phyloP scores from a whole-genome alignment of 495 filamentous ascomycete genomes.

The Talaromyces nanjingensis region DNA sequence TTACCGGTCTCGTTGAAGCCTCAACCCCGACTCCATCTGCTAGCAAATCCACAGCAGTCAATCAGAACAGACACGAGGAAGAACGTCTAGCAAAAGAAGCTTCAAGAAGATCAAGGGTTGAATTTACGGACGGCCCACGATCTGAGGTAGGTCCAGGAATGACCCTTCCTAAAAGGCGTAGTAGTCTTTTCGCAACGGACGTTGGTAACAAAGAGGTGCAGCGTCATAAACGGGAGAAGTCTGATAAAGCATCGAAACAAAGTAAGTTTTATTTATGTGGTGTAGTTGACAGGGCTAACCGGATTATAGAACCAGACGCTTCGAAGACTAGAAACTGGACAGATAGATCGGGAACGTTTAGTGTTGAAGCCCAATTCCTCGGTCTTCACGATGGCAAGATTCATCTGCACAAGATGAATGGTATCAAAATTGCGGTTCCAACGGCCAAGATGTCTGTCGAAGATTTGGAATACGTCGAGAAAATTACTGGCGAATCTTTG shows the following conservation, averaged over 20 bases:
- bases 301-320: constrained; percentile 67
- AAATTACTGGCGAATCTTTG: constrained; percentile 73
- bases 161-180: constrained; percentile 59
- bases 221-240: constrained; percentile 62
- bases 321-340: constrained; percentile 86
- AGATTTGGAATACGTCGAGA: constrained; percentile 92
- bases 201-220: constrained; percentile 57
- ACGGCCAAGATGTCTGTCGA: constrained; percentile 90
- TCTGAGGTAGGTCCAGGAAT: constrained; percentile 74
- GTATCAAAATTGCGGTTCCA: constrained; percentile 96
- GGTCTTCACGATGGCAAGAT: constrained; percentile 89
- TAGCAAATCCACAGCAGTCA: constrained; percentile 57
- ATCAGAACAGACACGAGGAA: constrained; percentile 81
- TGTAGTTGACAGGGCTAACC: constrained; percentile 13
- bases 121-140: constrained; percentile 46
- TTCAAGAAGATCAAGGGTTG: constrained; percentile 49
- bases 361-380: constrained; percentile 95
- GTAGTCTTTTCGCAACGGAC: constrained; percentile 52
- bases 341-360: constrained; percentile 90
- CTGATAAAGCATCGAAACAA: constrained; percentile 45
- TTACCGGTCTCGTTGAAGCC: constrained; percentile 54
- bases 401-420: constrained; percentile 95
- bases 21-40: constrained; percentile 44
- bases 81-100: constrained; percentile 71
- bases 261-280: constrained; percentile 52